Conservation (phyloP, 306 rosid species). For the Cicer chorassanicum region DNA sequence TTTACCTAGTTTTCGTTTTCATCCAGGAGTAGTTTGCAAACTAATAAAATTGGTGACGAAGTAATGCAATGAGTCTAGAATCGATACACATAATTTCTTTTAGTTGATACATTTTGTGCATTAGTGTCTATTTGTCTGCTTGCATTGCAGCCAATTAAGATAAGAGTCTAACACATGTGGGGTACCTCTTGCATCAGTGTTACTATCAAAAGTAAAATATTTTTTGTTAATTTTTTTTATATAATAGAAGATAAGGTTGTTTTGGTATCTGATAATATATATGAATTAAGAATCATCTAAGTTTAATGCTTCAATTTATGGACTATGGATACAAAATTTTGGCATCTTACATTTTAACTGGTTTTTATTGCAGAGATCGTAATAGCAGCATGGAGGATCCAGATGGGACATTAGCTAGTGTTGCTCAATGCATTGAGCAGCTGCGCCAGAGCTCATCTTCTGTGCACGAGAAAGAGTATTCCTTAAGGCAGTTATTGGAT, state of each 20-base stretch:
- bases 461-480: constrained; percentile 83
- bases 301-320: constrained; percentile 41
- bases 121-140: constrained; percentile 35
- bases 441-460: constrained; percentile 88
- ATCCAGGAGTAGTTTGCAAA: constrained; percentile 10
- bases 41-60: constrained; percentile 26
- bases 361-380: constrained; percentile 79
- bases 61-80: constrained; percentile 44
- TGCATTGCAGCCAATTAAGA: constrained; percentile 31
- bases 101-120: constrained; percentile 14
- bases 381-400: constrained; percentile 96
- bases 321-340: constrained; percentile 8
- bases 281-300: constrained; percentile 33
- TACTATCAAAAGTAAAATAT: not conserved
- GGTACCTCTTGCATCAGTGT: constrained; percentile 1
- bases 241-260: constrained; percentile 30
- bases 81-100: constrained; percentile 15
- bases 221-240: not conserved
- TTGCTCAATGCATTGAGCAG: constrained; percentile 99
- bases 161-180: not conserved
- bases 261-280: not conserved
- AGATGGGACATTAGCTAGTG: constrained; percentile 97
- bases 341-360: constrained; percentile 46
- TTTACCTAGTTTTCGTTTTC: not conserved
- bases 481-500: constrained; percentile 80